These are phyloP conservation scores for Aspergillus felis DNA, from an alignment of 2,329 filamentous ascomycete genomes.

Conservation along the genomic window DNA sequence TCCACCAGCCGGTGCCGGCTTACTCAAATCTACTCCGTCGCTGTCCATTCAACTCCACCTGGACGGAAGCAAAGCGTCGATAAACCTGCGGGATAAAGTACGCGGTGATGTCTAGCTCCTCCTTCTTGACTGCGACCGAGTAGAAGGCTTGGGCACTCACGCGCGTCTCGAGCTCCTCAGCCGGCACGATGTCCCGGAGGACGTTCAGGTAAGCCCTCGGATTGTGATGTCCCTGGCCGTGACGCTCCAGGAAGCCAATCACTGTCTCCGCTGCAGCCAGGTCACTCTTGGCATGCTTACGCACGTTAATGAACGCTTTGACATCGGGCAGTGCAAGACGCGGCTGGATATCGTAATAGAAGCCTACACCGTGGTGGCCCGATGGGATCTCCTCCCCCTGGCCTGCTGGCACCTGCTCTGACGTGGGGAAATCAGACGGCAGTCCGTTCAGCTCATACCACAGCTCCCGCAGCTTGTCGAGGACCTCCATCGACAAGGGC, in stretches of 20 bases:
- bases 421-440: constrained; percentile 1
- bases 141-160: constrained; percentile 1
- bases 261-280: not conserved
- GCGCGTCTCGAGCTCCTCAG: not conserved
- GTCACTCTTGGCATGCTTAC: constrained; percentile 4
- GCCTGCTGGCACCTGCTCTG: not conserved
- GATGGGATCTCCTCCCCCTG: not conserved
- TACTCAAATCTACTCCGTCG: no score
- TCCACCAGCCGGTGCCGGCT: no score
- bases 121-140: constrained; percentile 2
- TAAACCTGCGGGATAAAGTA: constrained; percentile 5
- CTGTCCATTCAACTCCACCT: not conserved
- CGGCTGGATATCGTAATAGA: constrained; percentile 6
- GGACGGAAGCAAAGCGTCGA: not conserved
- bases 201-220: constrained; percentile 1
- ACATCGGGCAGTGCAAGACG: not conserved
- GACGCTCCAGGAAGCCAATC: constrained; percentile 1
- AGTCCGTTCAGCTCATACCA: constrained; percentile 2
- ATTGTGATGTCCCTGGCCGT: not conserved
- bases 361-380: not conserved
- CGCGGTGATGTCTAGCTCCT: constrained; percentile 1
- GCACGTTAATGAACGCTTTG: not conserved
- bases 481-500: not conserved
- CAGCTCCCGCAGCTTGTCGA: constrained; percentile 2
- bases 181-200: constrained; percentile 1